Evolutionary conservation across 164 flowering plant genomes (phyloP).

Genomic region (Sextonia rubra): DNA sequence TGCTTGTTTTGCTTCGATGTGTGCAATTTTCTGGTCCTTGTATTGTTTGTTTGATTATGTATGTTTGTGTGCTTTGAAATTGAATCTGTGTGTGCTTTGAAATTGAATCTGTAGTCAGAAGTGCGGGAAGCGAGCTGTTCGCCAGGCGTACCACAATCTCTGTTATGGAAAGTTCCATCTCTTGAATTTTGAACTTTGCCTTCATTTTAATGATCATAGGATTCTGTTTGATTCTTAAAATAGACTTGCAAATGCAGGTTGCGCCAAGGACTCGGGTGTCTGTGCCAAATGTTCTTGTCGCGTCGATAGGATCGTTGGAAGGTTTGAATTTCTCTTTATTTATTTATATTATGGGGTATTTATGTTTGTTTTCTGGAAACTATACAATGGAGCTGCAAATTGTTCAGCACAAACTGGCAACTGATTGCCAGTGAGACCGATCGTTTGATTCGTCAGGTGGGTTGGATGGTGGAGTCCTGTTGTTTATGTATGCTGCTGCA

Average conservation of each 20-base stretch:
- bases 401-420: neutral
- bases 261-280: slow-evolving; percentile 81
- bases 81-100: slow-evolving; percentile 4
- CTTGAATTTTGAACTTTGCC: neutral
- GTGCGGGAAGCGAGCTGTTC: slow-evolving; percentile 75
- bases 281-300: slow-evolving; percentile 88
- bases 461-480: too few relatives aligned
- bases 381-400: neutral
- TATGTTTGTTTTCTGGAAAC: neutral
- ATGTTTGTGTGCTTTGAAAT: too few relatives aligned
- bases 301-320: slow-evolving; percentile 65
- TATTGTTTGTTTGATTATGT: neutral
- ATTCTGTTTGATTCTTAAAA: neutral
- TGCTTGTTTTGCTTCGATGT: neutral
- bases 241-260: slow-evolving; percentile 37
- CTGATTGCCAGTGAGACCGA: neutral
- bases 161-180: slow-evolving; percentile 47
- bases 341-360: too few relatives aligned
- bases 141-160: slow-evolving; percentile 86
- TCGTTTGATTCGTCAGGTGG: too few relatives aligned
- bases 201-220: neutral
- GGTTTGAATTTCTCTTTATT: slow-evolving; percentile 25
- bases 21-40: neutral
- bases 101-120: slow-evolving; percentile 49
- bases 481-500: too few relatives aligned